phyloP scores from a whole-genome alignment of 2,329 filamentous ascomycete species.

The Penicillium concentricum region DNA sequence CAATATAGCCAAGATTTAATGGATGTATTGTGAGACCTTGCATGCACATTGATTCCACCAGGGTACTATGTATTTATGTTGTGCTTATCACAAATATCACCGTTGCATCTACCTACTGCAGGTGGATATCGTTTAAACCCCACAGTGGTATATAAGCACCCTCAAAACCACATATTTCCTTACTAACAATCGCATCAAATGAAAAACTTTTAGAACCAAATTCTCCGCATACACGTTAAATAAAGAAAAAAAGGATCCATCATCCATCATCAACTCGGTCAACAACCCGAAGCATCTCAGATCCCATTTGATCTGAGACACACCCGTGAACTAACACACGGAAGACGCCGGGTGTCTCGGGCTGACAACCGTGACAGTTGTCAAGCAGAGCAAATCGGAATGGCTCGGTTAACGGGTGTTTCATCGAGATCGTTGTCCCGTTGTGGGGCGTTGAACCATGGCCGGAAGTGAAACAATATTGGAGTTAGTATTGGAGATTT shows the following conservation, averaged over 20 bases:
- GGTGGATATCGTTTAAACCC: not conserved
- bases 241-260: not conserved
- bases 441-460: constrained; percentile 18
- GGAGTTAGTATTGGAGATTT: too few species aligned
- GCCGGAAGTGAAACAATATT: not conserved
- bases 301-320: constrained; percentile 3
- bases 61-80: not conserved
- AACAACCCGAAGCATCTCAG: not conserved
- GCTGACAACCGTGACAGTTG: constrained; percentile 11
- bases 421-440: constrained; percentile 26
- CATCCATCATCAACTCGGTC: not conserved
- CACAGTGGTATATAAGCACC: not conserved
- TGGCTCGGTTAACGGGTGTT: constrained; percentile 23
- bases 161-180: not conserved
- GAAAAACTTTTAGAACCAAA: not conserved
- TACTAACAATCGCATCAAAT: too few species aligned
- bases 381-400: constrained; percentile 25
- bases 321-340: constrained; percentile 17
- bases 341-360: constrained; percentile 20
- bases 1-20: not conserved
- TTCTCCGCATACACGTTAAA: not conserved
- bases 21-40: not conserved
- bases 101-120: not conserved
- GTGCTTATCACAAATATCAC: not conserved
- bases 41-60: not conserved